Evolutionary conservation across 306 rosid genomes (phyloP), one percentile per base, ranked within the genome.

Genomic region (Trichosanthes truncata): DNA sequence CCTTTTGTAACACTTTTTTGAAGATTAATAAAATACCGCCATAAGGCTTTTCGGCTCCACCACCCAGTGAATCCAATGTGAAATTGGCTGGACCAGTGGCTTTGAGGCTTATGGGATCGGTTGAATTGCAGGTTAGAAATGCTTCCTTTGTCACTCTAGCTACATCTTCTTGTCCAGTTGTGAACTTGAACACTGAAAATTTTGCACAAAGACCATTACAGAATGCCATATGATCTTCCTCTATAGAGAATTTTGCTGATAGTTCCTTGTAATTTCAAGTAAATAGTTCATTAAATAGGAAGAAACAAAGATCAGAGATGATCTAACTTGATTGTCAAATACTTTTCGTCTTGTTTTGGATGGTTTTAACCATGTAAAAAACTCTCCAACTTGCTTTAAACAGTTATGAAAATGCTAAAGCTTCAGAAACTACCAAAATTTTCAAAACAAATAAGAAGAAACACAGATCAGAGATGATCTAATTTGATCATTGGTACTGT

Each of bases 121-220:
- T 88, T 3, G 87, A 83, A 29, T 86, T 84, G 90, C 93, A 90
- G 25, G 0, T 67, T 1, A 71, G 15, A 82, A 77, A 90, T n/a
- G 84, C 87, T 31, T 86, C 87, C 72, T 46, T 82, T 35, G 93
- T 84, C 23, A 90, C 93, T 63, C 74, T 80, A 23, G 93, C 93
- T 33, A 90, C 91, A 17, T 88, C 90, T 53, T 89, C 84, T 3
- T 83, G 56, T 43, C 85, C 90, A 55, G 84, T 82, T 23, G 82
- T 84, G 86, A 90, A 90, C 48, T 88, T 88, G 88, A 89, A 89
- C 78, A 69, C 93, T 89, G 68, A 61, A 61, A 61, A 61, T 61
- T 5, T 26, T 29, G n/a, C n/a, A 61, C 40, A 31, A 31, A 61
- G 68, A 61, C 5, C 38, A 61, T 15, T 61, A 31, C 29, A n/a